phyloP scores from a whole-genome alignment of 257 asterid species.

The Solanum appendiculatum region DNA sequence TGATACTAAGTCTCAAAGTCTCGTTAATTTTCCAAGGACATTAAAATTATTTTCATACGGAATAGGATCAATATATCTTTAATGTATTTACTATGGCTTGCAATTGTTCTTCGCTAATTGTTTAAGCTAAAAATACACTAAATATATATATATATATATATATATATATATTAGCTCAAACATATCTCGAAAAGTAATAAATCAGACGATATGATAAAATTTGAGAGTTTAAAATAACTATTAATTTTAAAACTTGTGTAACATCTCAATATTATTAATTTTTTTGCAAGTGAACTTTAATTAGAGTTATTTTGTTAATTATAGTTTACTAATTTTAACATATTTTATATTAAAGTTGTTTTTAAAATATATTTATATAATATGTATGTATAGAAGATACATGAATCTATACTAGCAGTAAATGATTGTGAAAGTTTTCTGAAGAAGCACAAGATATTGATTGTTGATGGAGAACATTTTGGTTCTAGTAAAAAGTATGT shows the following conservation, averaged over 20 bases:
- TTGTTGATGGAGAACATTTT: conserved; percentile 61
- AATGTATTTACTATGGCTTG: neutral
- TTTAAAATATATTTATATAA: no score
- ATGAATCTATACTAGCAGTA: neutral
- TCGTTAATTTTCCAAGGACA: neutral
- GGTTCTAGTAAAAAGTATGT: conserved; percentile 56
- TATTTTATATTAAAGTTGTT: no score
- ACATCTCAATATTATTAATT: neutral
- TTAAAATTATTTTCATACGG: neutral
- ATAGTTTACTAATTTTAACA: neutral
- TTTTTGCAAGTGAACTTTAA: neutral
- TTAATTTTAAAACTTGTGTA: neutral
- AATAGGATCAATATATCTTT: neutral
- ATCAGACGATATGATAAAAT: neutral
- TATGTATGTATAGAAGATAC: neutral
- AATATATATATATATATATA: neutral
- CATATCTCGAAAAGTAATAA: neutral
- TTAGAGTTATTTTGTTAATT: neutral
- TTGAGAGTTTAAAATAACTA: neutral
- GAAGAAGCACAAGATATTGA: conserved; percentile 41
- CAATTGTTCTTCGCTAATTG: neutral
- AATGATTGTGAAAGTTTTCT: conserved; percentile 64
- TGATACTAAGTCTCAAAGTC: neutral
- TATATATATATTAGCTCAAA: neutral
- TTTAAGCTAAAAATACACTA: neutral